phyloP scores from a whole-genome alignment of 495 filamentous ascomycete species.

The Podospora sp. region DNA sequence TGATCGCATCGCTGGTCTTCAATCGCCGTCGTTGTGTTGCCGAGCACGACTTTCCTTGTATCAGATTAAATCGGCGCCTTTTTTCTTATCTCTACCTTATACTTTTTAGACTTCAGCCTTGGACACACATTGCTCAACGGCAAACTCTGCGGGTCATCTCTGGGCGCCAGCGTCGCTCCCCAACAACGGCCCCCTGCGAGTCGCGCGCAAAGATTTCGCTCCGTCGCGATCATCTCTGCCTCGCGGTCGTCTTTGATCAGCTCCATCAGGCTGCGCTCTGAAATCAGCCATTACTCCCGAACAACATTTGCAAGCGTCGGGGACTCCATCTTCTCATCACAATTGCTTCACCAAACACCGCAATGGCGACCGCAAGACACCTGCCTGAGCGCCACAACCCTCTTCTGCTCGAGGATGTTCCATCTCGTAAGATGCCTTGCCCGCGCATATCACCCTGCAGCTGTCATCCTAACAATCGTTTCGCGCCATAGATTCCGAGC shows the following conservation, averaged over 20 bases:
- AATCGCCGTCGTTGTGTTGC: conserved; percentile 8
- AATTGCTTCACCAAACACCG: conserved; percentile 20
- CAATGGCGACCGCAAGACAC: conserved; percentile 61
- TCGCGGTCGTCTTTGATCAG: not conserved
- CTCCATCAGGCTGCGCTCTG: not conserved
- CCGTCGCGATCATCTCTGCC: conserved; percentile 23
- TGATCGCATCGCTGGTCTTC: conserved; percentile 29
- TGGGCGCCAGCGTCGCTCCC: not conserved
- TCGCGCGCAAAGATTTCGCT: conserved; percentile 40
- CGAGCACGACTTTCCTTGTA: conserved; percentile 10
- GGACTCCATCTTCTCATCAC: not conserved
- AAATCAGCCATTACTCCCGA: conserved; percentile 6
- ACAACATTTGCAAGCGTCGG: not conserved
- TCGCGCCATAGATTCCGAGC: conserved; percentile 65
- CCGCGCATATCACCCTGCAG: not conserved
- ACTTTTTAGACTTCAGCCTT: not conserved
- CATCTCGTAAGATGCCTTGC: conserved; percentile 55
- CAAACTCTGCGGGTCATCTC: not conserved
- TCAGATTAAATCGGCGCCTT: not conserved
- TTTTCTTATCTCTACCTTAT: not conserved
- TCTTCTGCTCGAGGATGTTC: conserved; percentile 71
- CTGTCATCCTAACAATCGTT: not conserved
- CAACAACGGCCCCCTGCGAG: conserved; percentile 20
- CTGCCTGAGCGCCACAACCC: conserved; percentile 77
- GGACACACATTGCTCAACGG: not conserved